Percentiles rank a stretch among this genome's conserved stretches.
Evolutionary conservation across 2,329 filamentous ascomycete genomes (phyloP).

Genomic region (Hypoxylon sp.): DNA sequence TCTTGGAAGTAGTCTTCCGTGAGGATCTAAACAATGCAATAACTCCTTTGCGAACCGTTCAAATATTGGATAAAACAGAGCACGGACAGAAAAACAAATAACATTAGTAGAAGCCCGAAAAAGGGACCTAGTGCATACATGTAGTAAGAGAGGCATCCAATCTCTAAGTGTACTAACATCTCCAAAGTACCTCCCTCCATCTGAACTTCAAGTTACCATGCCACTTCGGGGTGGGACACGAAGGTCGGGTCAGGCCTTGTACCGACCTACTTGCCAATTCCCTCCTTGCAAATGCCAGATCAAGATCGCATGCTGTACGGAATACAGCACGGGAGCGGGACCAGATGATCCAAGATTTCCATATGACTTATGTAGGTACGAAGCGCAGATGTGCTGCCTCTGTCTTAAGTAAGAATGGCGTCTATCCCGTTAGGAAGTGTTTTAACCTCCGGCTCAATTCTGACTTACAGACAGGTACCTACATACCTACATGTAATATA

Average conservation of each 20-base stretch:
- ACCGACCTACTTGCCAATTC: constrained; percentile 17
- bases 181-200: constrained; percentile 6
- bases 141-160: constrained; percentile 3
- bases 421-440: constrained; percentile 34
- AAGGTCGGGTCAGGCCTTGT: background rate
- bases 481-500: background rate
- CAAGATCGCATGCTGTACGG: constrained; percentile 38
- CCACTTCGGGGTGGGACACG: constrained; percentile 21
- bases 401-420: constrained; percentile 20
- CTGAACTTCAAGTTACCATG: constrained; percentile 11
- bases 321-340: constrained; percentile 39
- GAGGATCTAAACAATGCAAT: background rate
- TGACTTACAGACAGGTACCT: background rate
- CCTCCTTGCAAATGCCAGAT: constrained; percentile 37
- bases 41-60: background rate
- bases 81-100: constrained; percentile 6
- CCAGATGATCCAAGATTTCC: constrained; percentile 38
- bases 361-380: constrained; percentile 29
- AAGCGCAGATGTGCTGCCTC: constrained; percentile 9
- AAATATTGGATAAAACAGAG: background rate
- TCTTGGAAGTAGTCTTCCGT: background rate
- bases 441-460: constrained; percentile 29
- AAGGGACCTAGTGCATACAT: constrained; percentile 21
- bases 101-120: constrained; percentile 19
- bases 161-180: constrained; percentile 18